Percentiles rank a stretch among this genome's conserved stretches.
Evolutionary conservation across 345 rosid species (phyloP).

Genomic region (Rhizophora mangle): DNA sequence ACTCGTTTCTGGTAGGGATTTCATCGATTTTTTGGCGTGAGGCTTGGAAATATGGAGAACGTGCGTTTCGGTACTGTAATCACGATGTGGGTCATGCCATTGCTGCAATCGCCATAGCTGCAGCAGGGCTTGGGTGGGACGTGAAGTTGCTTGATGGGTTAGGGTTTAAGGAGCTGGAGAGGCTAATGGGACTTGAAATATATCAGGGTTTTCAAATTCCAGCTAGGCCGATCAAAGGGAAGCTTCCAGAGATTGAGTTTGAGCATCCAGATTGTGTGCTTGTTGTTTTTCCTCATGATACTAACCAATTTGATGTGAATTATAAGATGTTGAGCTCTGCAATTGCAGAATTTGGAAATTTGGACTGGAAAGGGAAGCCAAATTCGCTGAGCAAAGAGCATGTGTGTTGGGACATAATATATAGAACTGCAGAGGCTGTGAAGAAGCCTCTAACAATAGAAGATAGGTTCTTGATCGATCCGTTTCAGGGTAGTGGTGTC

Average conservation of each 20-base stretch:
- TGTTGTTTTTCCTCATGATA: conserved; percentile 62
- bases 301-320: conserved; percentile 36
- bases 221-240: conserved; percentile 41
- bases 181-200: conserved; percentile 51
- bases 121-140: conserved; percentile 86
- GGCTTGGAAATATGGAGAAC: conserved; percentile 94
- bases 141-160: conserved; percentile 82
- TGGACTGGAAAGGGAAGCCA: conserved; percentile 70
- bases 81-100: conserved; percentile 90
- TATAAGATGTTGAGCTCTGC: conserved; percentile 45
- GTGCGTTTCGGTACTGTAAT: conserved; percentile 80
- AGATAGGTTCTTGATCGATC: conserved; percentile 33
- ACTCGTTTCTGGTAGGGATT: conserved; percentile 62
- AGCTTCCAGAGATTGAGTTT: conserved; percentile 54
- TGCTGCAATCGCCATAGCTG: conserved; percentile 69
- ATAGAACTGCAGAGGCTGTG: conserved; percentile 67
- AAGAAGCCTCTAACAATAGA: conserved; percentile 45
- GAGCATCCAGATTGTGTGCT: conserved; percentile 90
- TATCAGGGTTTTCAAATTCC: conserved; percentile 44
- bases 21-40: conserved; percentile 90
- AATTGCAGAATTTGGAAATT: conserved; percentile 30
- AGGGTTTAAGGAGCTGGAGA: conserved; percentile 55
- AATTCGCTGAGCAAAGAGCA: conserved; percentile 75
- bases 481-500: conserved; percentile 44
- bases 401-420: conserved; percentile 72